Evolutionary conservation across 2,329 filamentous ascomycete genomes (phyloP), one percentile per base, ranked within the genome.

Genomic region (Fusarium drepaniforme): DNA sequence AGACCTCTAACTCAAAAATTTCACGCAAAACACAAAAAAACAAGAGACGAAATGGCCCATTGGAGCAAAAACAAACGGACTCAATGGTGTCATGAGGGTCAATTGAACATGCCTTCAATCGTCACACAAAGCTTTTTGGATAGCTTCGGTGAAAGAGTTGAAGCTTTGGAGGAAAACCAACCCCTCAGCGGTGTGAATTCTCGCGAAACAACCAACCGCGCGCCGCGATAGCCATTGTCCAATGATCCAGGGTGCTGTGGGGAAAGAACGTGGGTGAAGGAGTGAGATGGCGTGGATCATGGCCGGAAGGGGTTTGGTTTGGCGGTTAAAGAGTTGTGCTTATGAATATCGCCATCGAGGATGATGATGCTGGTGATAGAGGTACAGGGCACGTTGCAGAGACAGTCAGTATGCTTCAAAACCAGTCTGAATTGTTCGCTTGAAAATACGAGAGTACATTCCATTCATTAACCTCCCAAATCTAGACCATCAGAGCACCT

Each of bases 401-500:
- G 28, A 35, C 12, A 35, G 51, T 21, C 28, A 56, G 28, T 56
- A 56, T 21, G 33, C n/a, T 8, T 56, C 49, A 35, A 56, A 21
- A n/a, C 12, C 28, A 35, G 33, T 56, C 5, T 13, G 28, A 40
- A n/a, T 60, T 70, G 33, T n/a, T 64, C 46, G 13, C 33, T 49
- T 71, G 28, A 60, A 63, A 23, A 51, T 51, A 68, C n/a, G 44
- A 40, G 57, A 44, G 57, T 57, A 23, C 42, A 64, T 28, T 30
- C 53, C 28, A 30, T 30, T 33, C 30, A 33, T 44, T 21, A 66
- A 62, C n/a, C 4, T 25, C n/a, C 35, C 35, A 13, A 35, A 8
- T 44, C 75, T 77, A 82, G 58, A 81, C 63, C 68, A 82, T 71
- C 16, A 82, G 40, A 61, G 78, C 81, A 23, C 77, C 80, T 12